These are phyloP conservation scores for Cryptosporidium felis DNA, from an alignment of 169 alveolate genomes.

Conservation along the genomic window DNA sequence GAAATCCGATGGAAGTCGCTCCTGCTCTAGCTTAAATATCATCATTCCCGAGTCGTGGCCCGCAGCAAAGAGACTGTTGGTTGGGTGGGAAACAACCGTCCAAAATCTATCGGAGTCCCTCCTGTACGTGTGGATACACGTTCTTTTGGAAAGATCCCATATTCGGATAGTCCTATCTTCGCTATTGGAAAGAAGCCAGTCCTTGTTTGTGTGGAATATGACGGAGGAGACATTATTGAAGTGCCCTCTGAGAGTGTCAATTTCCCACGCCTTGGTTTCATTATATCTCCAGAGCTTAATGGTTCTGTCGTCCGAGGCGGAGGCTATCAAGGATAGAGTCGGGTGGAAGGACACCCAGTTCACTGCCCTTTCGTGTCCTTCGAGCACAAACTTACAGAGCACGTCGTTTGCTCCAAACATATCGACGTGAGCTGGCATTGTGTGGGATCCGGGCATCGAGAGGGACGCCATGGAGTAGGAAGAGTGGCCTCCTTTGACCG, in stretches of 20 bases:
- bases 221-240: conserved; percentile 92
- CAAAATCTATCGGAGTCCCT: conserved; percentile 95
- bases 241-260: conserved; percentile 93
- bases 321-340: conserved; percentile 85
- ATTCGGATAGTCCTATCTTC: conserved; percentile 93
- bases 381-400: conserved; percentile 86
- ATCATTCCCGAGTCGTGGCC: conserved; percentile 94
- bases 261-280: conserved; percentile 91
- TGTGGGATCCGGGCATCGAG: conserved; percentile 8
- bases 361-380: conserved; percentile 97
- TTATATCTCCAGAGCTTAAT: conserved; percentile 93
- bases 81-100: conserved; percentile 90
- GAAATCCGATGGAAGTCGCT: conserved; percentile 83
- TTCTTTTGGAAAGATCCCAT: conserved; percentile 93
- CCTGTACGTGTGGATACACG: conserved; percentile 85
- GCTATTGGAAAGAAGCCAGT: conserved; percentile 88
- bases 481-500: conserved; percentile 79
- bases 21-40: conserved; percentile 90
- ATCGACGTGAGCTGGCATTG: conserved; percentile 77
- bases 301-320: conserved; percentile 95
- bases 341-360: conserved; percentile 96
- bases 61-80: conserved; percentile 90
- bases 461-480: conserved; percentile 16
- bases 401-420: conserved; percentile 92
- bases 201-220: conserved; percentile 90